Base-by-base conservation (phyloP, 495 filamentous ascomycete genomes). In the Parathielavia appendiculata region DNA sequence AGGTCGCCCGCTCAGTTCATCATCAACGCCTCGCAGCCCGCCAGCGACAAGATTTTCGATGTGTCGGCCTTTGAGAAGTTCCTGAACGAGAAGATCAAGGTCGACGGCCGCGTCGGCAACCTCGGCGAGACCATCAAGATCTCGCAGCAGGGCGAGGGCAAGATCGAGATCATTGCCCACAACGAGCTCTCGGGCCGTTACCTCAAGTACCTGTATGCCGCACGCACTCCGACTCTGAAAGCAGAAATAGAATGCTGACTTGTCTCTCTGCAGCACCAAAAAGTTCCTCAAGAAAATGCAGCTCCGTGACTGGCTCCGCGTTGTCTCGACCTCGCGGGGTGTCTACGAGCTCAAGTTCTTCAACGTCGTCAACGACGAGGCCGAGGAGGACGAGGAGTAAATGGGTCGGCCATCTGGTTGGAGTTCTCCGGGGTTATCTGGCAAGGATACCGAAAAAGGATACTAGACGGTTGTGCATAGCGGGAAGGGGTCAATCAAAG, bases 201-300 rank as follows among this genome's bases (percentile, higher is more conserved):
- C 83, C 82, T 98, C 73, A 98, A 98, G 88, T 98, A 98, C 83
- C 78, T 98, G 92, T 97, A 80, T 64, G 92, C 82, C 48, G 43
- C 32, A 17, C 35, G 11, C 34, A 44, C 43, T 14, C 3, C 23
- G 16, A 2, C 16, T 20, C 20, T n/a, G 4, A 44, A 14, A 1
- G 14, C 17, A 10, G 49, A 10, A 36, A n/a, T 16, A 5, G 20
- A 43, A 39, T 53, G 16, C 63, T 50, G 39, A 57, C 54, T 35
- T 1, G 10, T n/a, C 26, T 1, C 13, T n/a, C 26, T 54, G 64
- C 65, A 96, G 92, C 76, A 98, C 93, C 74, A 98, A 98, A 89
- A 98, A 97, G 83, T 98, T 95, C 87, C 89, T 98, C 76, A 98
- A 98, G 89, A 98, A 98, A 87, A 90, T 96, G 83, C 92, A 97